Percentiles rank a stretch among this genome's conserved stretches.
phyloP scores from a whole-genome alignment of 306 rosid genomes.

The Dryas octopetala region DNA sequence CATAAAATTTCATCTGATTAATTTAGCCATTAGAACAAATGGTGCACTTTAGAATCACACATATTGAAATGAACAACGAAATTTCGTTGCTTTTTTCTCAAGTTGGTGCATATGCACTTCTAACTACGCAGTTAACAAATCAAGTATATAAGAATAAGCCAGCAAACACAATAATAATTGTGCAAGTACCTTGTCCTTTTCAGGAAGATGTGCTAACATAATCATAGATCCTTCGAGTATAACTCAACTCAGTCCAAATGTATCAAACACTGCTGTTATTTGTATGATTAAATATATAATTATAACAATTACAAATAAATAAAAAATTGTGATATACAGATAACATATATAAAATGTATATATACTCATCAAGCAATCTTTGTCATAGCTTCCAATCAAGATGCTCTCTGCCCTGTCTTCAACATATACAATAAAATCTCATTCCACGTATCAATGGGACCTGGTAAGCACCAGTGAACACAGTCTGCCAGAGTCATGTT shows the following conservation, averaged over 20 bases:
- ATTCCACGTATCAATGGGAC: slow-evolving; percentile 91
- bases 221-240: neutral
- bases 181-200: slow-evolving; percentile 16
- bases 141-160: neutral
- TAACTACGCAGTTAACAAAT: neutral
- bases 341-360: neutral
- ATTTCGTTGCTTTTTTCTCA: neutral
- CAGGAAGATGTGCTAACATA: neutral
- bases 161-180: slow-evolving; percentile 8
- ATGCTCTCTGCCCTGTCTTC: slow-evolving; percentile 25
- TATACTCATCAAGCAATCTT: neutral
- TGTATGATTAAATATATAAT: neutral
- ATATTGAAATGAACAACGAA: neutral
- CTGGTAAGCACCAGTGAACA: slow-evolving; percentile 92
- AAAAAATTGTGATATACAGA: neutral
- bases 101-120: neutral
- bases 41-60: neutral
- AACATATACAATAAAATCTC: slow-evolving; percentile 64
- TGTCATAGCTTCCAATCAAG: slow-evolving; percentile 10
- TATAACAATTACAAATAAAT: neutral
- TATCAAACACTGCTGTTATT: neutral
- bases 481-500: slow-evolving; percentile 60
- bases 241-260: neutral
- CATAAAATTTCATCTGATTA: neutral
- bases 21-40: neutral